Base-by-base conservation (phyloP, 352 stramenopile species). In the Aphanomyces stellatus region DNA sequence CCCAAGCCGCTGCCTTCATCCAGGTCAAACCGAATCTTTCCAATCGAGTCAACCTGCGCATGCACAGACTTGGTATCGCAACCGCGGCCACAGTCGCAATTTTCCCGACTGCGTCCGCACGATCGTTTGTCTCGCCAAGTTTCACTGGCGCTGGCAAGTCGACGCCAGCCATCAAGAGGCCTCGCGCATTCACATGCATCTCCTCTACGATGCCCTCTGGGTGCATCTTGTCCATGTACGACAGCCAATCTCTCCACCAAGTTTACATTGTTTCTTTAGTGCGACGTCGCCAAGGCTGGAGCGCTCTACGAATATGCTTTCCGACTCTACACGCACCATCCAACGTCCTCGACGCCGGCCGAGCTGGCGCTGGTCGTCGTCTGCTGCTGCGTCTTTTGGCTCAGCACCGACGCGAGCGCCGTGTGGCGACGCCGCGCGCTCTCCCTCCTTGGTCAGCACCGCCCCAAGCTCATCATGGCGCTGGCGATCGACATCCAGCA, bases 381-480 rank as follows among this genome's bases (percentile, higher is more conserved):
- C n/a, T 63, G 55, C 41, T 15, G 17, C 17, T 17, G 30, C 15
- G 33, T 49, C 22, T 63, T 63, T 49, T 63, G 55, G 55, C 55
- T 63, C 24, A 19, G 28, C 6, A 48, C 55, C 22, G 33, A 48
- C 6, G 13, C 33, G 35, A 22, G 11, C 2, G 8, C 15, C 4
- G n/a, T n/a, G n/a, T 34, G 41, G 11, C 55, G 55, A 13, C 55
- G 33, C 4, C 28, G 24, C 1, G 55, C 55, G 1, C 41, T 51
- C 6, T 24, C 35, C 7, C 27, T 25, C 25, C 33, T 63, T 1
- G 11, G 35, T 6, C 35, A 31, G 8, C 48, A 49, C 27, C 3
- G 22, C 13, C 28, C 22, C 2, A 19, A 63, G 8, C 24, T 63
- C 4, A 1, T 31, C 22, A 11, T 8, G 13, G 5, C n/a, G 1